Conservation (phyloP, 352 stramenopile genomes). For the Blastocystis sp. region DNA sequence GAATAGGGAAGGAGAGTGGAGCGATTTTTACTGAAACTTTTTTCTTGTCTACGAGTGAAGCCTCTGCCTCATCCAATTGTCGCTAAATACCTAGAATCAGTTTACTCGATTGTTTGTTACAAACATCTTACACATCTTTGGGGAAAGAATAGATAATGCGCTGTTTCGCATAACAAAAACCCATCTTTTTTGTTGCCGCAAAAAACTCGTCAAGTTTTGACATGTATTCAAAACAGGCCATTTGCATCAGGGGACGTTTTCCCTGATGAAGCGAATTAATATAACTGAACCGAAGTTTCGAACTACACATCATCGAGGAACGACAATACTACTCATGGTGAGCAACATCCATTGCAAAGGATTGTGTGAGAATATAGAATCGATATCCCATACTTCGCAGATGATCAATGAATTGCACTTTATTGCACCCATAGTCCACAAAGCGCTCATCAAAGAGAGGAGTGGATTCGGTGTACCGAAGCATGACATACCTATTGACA, state of each 20-base stretch:
- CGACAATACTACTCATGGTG: background rate
- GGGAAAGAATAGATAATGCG: constrained; percentile 10
- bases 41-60: background rate
- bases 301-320: background rate
- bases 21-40: constrained; percentile 1
- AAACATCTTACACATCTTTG: background rate
- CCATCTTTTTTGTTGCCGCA: background rate
- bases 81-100: background rate
- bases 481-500: constrained; percentile 58
- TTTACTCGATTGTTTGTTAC: background rate
- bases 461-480: constrained; percentile 23
- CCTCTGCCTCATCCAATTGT: background rate
- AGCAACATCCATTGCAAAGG: constrained; percentile 34
- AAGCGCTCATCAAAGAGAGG: constrained; percentile 62
- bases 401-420: constrained; percentile 62
- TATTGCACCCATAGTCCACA: constrained; percentile 65
- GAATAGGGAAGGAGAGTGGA: background rate
- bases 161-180: background rate
- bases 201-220: background rate
- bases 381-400: constrained; percentile 48
- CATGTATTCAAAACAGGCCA: constrained; percentile 43
- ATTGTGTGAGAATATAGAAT: constrained; percentile 46
- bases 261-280: background rate
- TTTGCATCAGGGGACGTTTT: constrained; percentile 32
- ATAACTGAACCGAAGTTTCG: background rate